Conservation (phyloP, 2,329 filamentous ascomycete genomes). For the Pseudonectria buxi region DNA sequence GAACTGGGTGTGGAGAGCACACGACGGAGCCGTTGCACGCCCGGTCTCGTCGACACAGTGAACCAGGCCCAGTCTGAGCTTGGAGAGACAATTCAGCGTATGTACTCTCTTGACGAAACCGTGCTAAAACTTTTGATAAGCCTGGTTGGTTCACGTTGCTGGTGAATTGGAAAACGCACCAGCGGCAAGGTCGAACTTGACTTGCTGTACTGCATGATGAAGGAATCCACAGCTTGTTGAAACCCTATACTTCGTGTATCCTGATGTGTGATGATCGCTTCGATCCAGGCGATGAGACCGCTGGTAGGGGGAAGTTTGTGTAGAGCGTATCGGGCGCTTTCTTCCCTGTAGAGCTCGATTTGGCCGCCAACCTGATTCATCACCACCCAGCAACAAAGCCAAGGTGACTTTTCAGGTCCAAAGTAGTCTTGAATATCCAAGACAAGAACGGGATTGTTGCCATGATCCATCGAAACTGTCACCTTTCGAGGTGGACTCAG, state of each 20-base stretch:
- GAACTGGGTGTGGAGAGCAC: conserved; percentile 22
- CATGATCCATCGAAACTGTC: conserved; percentile 20
- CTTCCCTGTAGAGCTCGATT: conserved; percentile 19
- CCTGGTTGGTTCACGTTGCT: not conserved
- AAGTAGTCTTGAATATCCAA: conserved; percentile 22
- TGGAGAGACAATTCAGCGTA: conserved; percentile 20
- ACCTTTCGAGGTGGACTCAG: conserved; percentile 20
- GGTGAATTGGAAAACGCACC: conserved; percentile 9
- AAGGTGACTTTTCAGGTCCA: conserved; percentile 15
- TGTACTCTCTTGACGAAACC: conserved; percentile 20
- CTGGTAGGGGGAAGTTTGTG: conserved; percentile 16
- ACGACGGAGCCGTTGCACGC: conserved; percentile 18
- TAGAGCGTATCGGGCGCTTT: conserved; percentile 21
- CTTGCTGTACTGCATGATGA: conserved; percentile 21
- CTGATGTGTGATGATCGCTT: conserved; percentile 16
- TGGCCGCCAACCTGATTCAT: conserved; percentile 20
- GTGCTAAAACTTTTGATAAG: conserved; percentile 10
- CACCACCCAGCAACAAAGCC: conserved; percentile 24
- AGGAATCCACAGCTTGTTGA: conserved; percentile 21
- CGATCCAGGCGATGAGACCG: conserved; percentile 18
- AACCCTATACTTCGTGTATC: conserved; percentile 20
- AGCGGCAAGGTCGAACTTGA: conserved; percentile 15
- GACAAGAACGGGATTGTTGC: conserved; percentile 17
- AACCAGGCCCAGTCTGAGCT: conserved; percentile 19
- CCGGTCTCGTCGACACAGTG: conserved; percentile 19